Base-by-base conservation (phyloP, 768 basidiomycete species). In the Pleurotus salmoneostramineus region DNA sequence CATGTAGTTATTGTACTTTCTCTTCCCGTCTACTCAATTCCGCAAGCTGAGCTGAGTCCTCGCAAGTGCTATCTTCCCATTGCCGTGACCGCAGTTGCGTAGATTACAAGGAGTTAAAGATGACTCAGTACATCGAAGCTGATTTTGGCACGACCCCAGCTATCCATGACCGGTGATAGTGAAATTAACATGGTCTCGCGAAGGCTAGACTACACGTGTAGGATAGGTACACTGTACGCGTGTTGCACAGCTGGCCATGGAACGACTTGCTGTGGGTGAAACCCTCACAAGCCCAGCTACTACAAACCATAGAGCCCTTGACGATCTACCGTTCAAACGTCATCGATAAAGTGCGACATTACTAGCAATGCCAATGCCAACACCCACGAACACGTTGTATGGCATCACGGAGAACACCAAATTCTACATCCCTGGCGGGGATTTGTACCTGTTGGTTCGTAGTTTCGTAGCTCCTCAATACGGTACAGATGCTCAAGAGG, bases 381-480 rank as follows among this genome's bases (percentile, higher is more conserved):
- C 14, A 6, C 44, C 10, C 17, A 45, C 44, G 15, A 10, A n/a
- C 37, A 27, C 21, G 21, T 40, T 40, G 37, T 6, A 11, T 45
- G 14, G 15, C 17, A 45, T 55, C 27, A 33, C 11, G 5, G 37
- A 21, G 7, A 55, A 64, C 37, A 11, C 14, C 27, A 15, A 50
- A 10, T 59, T 44, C 31, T 47, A 56, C 45, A 27, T 58, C 33
- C 17, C 32, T 1, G 56, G 50, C 3, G 59, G 57, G 10, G 60
- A 58, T 33, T 35, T 55, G 4, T 54, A 46, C 17, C 31, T 58
- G 40, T 45, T 61, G 14, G 66, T 59, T 33, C 8, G 58, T 47
- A 44, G 31, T 7, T 59, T 40, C 10, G 52, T 47, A 3, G 21
- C 21, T 27, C 21, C 1, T 27, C 21, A 3, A 27, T 27, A 27